phyloP scores from a whole-genome alignment of 2,329 filamentous ascomycete genomes.

The Aspergillus jensenii region DNA sequence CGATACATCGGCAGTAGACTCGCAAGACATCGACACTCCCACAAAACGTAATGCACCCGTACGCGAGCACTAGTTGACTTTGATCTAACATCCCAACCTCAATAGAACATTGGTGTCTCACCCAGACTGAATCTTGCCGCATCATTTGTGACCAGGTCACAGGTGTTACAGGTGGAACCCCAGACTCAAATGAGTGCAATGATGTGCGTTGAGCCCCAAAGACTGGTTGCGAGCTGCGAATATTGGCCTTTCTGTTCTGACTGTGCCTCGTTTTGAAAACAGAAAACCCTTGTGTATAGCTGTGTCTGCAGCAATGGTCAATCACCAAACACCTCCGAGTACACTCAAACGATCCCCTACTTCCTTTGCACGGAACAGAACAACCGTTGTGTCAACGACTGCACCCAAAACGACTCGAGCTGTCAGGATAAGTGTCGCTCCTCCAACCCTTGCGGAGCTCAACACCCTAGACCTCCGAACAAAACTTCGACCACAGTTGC shows the following conservation, averaged over 20 bases:
- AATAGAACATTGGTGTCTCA: constrained; percentile 44
- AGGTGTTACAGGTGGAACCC: constrained; percentile 30
- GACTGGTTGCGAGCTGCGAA: constrained; percentile 2
- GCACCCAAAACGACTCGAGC: constrained; percentile 44
- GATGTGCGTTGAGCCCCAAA: constrained; percentile 26
- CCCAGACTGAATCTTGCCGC: constrained; percentile 44
- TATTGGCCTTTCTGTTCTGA: background rate
- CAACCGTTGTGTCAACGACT: constrained; percentile 55
- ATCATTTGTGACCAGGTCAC: constrained; percentile 46
- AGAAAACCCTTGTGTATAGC: constrained; percentile 52
- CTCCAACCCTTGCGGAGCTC: constrained; percentile 62
- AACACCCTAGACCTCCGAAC: constrained; percentile 56
- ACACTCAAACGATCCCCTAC: constrained; percentile 63
- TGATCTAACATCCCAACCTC: constrained; percentile 1
- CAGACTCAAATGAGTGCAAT: constrained; percentile 42
- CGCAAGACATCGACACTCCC: constrained; percentile 31
- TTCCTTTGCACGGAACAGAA: constrained; percentile 60
- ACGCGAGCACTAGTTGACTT: background rate
- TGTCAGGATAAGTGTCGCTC: constrained; percentile 54
- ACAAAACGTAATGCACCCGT: constrained; percentile 35
- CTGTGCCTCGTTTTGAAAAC: constrained; percentile 5
- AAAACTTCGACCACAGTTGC: constrained; percentile 43
- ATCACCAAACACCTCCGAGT: constrained; percentile 60
- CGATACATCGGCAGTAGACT: constrained; percentile 31
- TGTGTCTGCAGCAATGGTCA: constrained; percentile 58